Conservation (phyloP, 352 stramenopile genomes). For the Phytophthora parvispora region DNA sequence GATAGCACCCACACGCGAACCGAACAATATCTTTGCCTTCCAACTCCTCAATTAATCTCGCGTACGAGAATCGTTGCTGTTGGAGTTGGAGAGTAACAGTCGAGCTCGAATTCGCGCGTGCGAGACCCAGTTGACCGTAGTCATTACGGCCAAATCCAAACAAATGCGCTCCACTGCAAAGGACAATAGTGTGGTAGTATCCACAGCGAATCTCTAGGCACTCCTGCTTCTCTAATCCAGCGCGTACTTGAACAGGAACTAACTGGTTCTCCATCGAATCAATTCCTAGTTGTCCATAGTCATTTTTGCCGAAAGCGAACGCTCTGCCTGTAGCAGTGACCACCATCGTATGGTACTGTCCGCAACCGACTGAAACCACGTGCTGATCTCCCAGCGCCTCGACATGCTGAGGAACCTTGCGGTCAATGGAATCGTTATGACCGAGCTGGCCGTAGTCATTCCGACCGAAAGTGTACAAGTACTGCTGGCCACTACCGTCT, state of each 20-base stretch:
- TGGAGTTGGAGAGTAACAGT: slow-evolving; percentile 70
- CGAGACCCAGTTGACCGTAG: slow-evolving; percentile 94
- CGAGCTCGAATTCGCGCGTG: slow-evolving; percentile 42
- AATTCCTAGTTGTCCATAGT: slow-evolving; percentile 94
- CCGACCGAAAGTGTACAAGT: slow-evolving; percentile 91
- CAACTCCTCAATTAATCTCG: slow-evolving; percentile 74
- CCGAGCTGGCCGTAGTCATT: slow-evolving; percentile 96
- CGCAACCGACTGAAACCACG: slow-evolving; percentile 86
- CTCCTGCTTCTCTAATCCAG: slow-evolving; percentile 70
- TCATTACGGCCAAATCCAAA: slow-evolving; percentile 95
- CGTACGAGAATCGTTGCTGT: slow-evolving; percentile 70
- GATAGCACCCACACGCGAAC: slow-evolving; percentile 94
- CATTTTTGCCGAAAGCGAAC: slow-evolving; percentile 94
- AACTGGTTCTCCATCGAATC: slow-evolving; percentile 80
- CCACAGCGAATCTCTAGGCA: slow-evolving; percentile 89
- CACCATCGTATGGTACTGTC: slow-evolving; percentile 94
- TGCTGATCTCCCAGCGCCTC: slow-evolving; percentile 69
- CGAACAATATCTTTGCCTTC: slow-evolving; percentile 88
- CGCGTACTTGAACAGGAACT: slow-evolving; percentile 57
- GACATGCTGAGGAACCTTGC: slow-evolving; percentile 84
- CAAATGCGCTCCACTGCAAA: slow-evolving; percentile 74
- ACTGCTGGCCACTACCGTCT: slow-evolving; percentile 27
- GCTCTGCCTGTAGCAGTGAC: slow-evolving; percentile 73
- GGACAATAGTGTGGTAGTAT: slow-evolving; percentile 94
- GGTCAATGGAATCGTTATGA: slow-evolving; percentile 90